Evolutionary conservation across 2,329 filamentous ascomycete genomes (phyloP).

Genomic region (Curvularia hawaiiensis): DNA sequence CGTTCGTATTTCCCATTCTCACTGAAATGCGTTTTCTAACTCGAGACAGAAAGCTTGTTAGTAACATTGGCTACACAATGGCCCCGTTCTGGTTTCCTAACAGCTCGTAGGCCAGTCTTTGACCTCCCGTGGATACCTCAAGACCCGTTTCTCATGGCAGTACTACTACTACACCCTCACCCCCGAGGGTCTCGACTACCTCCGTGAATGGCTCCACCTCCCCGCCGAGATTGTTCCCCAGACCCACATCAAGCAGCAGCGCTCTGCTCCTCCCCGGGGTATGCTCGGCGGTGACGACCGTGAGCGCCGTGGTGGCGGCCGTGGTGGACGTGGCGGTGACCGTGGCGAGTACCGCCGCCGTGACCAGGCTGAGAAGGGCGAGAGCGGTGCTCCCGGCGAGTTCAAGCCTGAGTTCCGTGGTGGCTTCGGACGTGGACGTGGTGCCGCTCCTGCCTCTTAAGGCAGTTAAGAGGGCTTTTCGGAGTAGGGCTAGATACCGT

Average conservation of each 20-base stretch:
- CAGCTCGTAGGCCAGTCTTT: slow-evolving; percentile 74
- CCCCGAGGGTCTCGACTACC: slow-evolving; percentile 99
- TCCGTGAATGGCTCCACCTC: slow-evolving; percentile 99
- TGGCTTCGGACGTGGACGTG: slow-evolving; percentile 50
- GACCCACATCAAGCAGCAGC: slow-evolving; percentile 99
- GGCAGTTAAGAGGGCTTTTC: slow-evolving; percentile 29
- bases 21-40: slow-evolving; percentile 1
- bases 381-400: slow-evolving; percentile 49
- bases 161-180: slow-evolving; percentile 98
- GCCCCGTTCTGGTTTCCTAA: slow-evolving; percentile 17
- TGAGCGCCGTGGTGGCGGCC: slow-evolving; percentile 77
- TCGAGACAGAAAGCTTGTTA: slow-evolving; percentile 70
- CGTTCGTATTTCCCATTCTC: slow-evolving; percentile 32
- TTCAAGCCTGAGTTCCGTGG: slow-evolving; percentile 53
- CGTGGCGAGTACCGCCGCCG: slow-evolving; percentile 79
- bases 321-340: slow-evolving; percentile 64
- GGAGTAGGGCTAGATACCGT: slow-evolving; percentile 27
- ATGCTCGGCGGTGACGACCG: slow-evolving; percentile 87
- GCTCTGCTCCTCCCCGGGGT: slow-evolving; percentile 94
- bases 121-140: slow-evolving; percentile 96
- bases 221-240: slow-evolving; percentile 99
- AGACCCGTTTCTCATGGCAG: slow-evolving; percentile 91
- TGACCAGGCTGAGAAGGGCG: slow-evolving; percentile 63
- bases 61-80: slow-evolving; percentile 17
- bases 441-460: slow-evolving; percentile 44